Evolutionary conservation across 805 yeast genomes (phyloP).

Genomic region (Candida mattraensis): DNA sequence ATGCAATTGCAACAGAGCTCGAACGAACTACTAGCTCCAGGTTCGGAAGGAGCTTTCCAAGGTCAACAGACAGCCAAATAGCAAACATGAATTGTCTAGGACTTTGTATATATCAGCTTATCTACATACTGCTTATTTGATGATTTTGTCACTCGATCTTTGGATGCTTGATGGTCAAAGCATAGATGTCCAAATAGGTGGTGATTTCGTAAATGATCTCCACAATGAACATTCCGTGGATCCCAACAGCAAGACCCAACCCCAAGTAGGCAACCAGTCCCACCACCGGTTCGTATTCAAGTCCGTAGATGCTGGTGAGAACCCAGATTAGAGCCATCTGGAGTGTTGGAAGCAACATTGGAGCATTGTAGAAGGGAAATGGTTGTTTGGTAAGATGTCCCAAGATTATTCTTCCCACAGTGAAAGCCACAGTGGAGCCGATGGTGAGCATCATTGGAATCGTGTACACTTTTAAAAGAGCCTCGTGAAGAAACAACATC

Average conservation of each 20-base stretch:
- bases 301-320: constrained; percentile 38
- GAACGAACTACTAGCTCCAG: constrained; percentile 70
- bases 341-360: constrained; percentile 61
- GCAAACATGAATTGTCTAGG: constrained; percentile 4
- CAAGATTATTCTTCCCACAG: constrained; percentile 87
- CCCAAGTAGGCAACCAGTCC: constrained; percentile 61
- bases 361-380: constrained; percentile 73
- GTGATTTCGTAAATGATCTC: constrained; percentile 83
- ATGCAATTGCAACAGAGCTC: constrained; percentile 73
- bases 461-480: constrained; percentile 43
- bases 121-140: neutral
- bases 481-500: constrained; percentile 52
- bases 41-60: constrained; percentile 48
- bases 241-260: constrained; percentile 63
- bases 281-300: constrained; percentile 43
- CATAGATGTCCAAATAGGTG: constrained; percentile 77
- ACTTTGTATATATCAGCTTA: constrained; percentile 13
- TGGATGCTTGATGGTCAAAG: constrained; percentile 79
- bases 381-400: constrained; percentile 80
- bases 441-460: constrained; percentile 65
- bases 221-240: constrained; percentile 69
- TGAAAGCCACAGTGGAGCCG: constrained; percentile 75
- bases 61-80: constrained; percentile 18
- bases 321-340: constrained; percentile 43
- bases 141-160: constrained; percentile 37